Evolutionary conservation across 2,329 filamentous ascomycete species (phyloP).

Genomic region (Chrysoporthe puriensis): DNA sequence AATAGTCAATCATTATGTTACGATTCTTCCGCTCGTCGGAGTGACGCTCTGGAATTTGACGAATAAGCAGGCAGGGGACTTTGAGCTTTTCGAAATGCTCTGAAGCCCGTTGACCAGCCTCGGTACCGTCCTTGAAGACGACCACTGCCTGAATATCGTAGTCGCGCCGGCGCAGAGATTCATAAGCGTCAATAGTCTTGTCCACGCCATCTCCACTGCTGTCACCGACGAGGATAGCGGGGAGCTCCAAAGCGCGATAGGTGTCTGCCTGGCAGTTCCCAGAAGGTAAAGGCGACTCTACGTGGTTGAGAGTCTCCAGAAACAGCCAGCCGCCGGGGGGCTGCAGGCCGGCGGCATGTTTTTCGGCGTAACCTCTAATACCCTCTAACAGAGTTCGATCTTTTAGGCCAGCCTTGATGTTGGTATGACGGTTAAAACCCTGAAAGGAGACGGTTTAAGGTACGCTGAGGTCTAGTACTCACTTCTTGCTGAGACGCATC

Average conservation of each 20-base stretch:
- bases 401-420: not conserved
- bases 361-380: not conserved
- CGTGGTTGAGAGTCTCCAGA: conserved; percentile 81
- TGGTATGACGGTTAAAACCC: not conserved
- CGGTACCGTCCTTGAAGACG: conserved; percentile 67
- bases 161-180: conserved; percentile 76
- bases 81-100: conserved; percentile 68
- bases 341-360: conserved; percentile 39
- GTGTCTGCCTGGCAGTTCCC: conserved; percentile 78
- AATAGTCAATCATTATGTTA: not conserved
- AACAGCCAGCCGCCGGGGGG: conserved; percentile 62
- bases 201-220: conserved; percentile 78
- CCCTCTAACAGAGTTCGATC: not conserved
- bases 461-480: conserved; percentile 27
- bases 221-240: conserved; percentile 76
- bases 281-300: conserved; percentile 77
- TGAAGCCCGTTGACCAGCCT: conserved; percentile 69
- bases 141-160: conserved; percentile 75
- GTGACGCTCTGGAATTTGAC: conserved; percentile 58
- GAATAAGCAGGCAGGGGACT: conserved; percentile 61
- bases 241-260: conserved; percentile 74
- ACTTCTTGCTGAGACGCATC: not conserved
- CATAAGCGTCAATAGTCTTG: conserved; percentile 77
- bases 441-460: not conserved
- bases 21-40: conserved; percentile 49